phyloP scores from a whole-genome alignment of 176 grass and related monocot genomes.

The Rhynchospora tenuis region DNA sequence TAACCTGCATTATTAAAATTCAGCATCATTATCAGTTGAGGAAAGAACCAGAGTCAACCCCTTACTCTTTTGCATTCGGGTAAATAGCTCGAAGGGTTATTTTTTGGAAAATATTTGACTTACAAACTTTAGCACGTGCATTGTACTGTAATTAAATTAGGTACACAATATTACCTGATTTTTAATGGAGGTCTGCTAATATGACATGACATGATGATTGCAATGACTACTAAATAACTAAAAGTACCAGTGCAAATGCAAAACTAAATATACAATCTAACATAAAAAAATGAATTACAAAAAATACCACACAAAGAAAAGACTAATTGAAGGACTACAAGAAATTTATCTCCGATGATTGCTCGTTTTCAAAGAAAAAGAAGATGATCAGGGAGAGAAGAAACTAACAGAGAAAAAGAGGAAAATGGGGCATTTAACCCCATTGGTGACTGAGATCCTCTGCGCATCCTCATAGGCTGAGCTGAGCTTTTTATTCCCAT shows the following conservation, averaged over 20 bases:
- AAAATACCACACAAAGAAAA: neutral
- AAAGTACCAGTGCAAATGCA: neutral
- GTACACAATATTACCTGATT: neutral
- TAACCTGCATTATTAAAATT: slow-evolving; percentile 36
- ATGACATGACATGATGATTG: neutral
- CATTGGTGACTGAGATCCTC: slow-evolving; percentile 44
- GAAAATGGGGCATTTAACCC: slow-evolving; percentile 65
- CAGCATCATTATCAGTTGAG: neutral
- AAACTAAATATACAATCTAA: neutral
- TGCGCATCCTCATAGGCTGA: slow-evolving; percentile 58
- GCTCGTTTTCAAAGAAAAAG: neutral
- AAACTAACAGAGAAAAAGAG: slow-evolving; percentile 92
- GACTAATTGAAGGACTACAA: neutral
- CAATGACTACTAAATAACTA: neutral
- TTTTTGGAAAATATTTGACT: neutral
- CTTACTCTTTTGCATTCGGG: neutral
- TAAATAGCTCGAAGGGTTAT: neutral
- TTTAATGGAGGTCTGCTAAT: neutral
- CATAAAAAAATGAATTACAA: neutral
- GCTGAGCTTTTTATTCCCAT: slow-evolving; percentile 61
- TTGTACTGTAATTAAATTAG: neutral
- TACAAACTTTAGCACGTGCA: neutral
- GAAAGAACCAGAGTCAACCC: neutral
- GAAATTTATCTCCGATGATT: neutral
- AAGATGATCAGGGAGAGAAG: slow-evolving; percentile 6